phyloP scores from a whole-genome alignment of 352 stramenopile genomes.

The Pythium periplocum region DNA sequence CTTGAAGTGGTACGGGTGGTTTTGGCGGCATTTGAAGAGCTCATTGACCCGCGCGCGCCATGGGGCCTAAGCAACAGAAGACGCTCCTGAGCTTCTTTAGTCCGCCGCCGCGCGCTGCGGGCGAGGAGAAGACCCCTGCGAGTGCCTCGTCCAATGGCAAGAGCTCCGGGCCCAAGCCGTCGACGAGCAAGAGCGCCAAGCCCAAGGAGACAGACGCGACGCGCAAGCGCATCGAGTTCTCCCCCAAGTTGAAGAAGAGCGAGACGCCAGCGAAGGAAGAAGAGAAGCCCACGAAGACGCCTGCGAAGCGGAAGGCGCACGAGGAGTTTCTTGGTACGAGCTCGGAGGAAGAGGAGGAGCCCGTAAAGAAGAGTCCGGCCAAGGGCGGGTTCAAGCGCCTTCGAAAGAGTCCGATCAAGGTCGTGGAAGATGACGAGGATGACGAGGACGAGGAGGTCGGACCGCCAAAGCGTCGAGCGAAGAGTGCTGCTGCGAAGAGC shows the following conservation, averaged over 20 bases:
- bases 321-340: conserved; percentile 68
- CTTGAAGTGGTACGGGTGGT: no score
- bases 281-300: not conserved
- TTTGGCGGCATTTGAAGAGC: no score
- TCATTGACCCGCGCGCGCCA: conserved; percentile 8
- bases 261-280: conserved; percentile 11
- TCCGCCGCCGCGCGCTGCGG: conserved; percentile 31
- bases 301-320: conserved; percentile 50
- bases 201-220: conserved; percentile 7
- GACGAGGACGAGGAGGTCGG: conserved; percentile 32
- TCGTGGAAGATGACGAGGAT: conserved; percentile 78
- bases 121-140: conserved; percentile 27
- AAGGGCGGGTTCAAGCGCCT: conserved; percentile 15
- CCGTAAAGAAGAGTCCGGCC: conserved; percentile 28
- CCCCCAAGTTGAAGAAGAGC: conserved; percentile 29
- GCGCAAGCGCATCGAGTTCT: conserved; percentile 74
- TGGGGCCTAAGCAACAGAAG: conserved; percentile 61
- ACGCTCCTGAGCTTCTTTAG: conserved; percentile 85
- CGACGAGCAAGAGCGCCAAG: conserved; percentile 8
- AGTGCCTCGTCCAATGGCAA: not conserved
- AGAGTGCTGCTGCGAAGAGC: conserved; percentile 1
- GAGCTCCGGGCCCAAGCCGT: conserved; percentile 2
- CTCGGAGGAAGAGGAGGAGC: conserved; percentile 47
- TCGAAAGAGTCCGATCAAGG: conserved; percentile 24
- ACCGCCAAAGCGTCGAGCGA: conserved; percentile 1